phyloP scores from a whole-genome alignment of 345 rosid genomes.

The Euphorbia tirucalli region DNA sequence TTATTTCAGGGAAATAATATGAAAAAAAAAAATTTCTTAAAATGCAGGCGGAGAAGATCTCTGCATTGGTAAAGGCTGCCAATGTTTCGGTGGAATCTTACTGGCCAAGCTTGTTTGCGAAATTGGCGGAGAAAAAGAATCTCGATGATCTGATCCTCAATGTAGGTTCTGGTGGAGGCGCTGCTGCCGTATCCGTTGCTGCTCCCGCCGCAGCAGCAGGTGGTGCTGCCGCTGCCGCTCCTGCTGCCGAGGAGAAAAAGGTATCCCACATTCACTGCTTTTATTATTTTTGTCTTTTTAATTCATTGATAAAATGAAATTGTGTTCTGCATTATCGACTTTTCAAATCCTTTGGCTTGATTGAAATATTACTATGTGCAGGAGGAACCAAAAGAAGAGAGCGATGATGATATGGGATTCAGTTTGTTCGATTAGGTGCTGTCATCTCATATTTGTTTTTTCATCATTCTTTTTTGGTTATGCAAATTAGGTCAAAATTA shows the following conservation, averaged over 20 bases:
- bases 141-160: slow-evolving; percentile 49
- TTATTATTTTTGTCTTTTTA: too few relatives aligned
- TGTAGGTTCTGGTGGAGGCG: slow-evolving; percentile 51
- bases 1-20: too few relatives aligned
- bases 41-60: slow-evolving; percentile 57
- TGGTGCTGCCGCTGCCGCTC: slow-evolving; percentile 33
- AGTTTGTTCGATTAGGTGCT: slow-evolving; percentile 28
- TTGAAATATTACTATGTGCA: too few relatives aligned
- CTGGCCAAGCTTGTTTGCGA: slow-evolving; percentile 67
- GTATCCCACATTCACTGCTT: too few relatives aligned
- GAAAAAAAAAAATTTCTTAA: too few relatives aligned
- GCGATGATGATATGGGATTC: slow-evolving; percentile 34
- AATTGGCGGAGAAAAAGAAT: slow-evolving; percentile 51
- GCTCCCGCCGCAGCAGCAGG: slow-evolving; percentile 27
- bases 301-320: too few relatives aligned
- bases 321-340: neutral
- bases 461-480: too few relatives aligned
- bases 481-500: too few relatives aligned
- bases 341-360: too few relatives aligned
- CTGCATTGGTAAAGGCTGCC: slow-evolving; percentile 49
- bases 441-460: too few relatives aligned
- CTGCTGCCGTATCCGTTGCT: slow-evolving; percentile 26
- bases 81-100: slow-evolving; percentile 49
- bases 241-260: slow-evolving; percentile 49
- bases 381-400: slow-evolving; percentile 31